These are phyloP conservation scores for Fragaria vesca DNA, from an alignment of 306 rosid species.

Conservation along the genomic window DNA sequence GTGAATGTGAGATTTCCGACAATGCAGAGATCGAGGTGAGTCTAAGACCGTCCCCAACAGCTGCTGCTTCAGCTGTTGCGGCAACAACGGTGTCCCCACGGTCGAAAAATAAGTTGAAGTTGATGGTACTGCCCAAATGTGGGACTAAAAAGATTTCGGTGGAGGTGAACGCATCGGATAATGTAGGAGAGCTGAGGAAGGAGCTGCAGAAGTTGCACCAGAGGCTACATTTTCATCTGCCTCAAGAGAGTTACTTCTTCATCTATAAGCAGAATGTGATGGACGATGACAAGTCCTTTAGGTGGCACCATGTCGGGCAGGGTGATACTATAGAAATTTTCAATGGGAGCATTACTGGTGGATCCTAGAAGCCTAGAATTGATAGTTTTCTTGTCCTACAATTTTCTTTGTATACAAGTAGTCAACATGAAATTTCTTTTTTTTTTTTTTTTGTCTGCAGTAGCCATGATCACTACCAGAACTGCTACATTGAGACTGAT, in stretches of 20 bases:
- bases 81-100: neutral
- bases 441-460: too few relatives aligned
- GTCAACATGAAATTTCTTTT: neutral
- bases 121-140: conserved; percentile 40
- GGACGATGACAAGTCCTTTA: conserved; percentile 66
- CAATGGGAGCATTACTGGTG: conserved; percentile 61
- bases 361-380: conserved; percentile 30
- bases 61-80: neutral
- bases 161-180: conserved; percentile 51
- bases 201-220: conserved; percentile 59
- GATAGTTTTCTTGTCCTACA: too few relatives aligned
- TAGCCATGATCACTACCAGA: too few relatives aligned
- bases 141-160: conserved; percentile 47
- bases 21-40: conserved; percentile 46
- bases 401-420: neutral
- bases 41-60: conserved; percentile 9
- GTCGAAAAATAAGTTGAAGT: conserved; percentile 44
- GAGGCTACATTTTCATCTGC: conserved; percentile 44
- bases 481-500: too few relatives aligned
- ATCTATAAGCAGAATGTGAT: conserved; percentile 68
- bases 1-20: conserved; percentile 35
- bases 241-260: conserved; percentile 65
- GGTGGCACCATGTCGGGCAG: conserved; percentile 62
- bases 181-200: conserved; percentile 65
- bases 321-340: conserved; percentile 80